Evolutionary conservation across 78 protist genomes (phyloP).

Genomic region (Dictyostelium intermedium): DNA sequence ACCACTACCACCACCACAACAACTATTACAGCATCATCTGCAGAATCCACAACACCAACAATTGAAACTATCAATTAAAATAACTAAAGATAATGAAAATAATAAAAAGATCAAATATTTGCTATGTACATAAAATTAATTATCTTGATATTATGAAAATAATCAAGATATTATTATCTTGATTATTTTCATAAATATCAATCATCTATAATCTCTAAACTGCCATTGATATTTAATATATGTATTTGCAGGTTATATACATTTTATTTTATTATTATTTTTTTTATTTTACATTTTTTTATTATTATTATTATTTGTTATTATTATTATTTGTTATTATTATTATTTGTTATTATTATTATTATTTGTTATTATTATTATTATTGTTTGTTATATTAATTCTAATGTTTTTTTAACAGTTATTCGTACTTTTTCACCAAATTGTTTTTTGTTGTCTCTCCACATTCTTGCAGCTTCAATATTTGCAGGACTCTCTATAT

Average conservation of each 20-base stretch:
- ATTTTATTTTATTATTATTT: too few relatives aligned
- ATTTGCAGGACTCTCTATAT: constrained; percentile 95
- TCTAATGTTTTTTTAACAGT: constrained; percentile 77
- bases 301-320: too few relatives aligned
- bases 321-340: not conserved
- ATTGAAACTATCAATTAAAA: not conserved
- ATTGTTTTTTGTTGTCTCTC: constrained; percentile 79
- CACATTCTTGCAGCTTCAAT: constrained; percentile 94
- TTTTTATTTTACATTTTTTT: too few relatives aligned
- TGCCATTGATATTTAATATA: too few relatives aligned
- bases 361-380: not conserved
- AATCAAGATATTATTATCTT: too few relatives aligned
- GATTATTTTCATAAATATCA: too few relatives aligned
- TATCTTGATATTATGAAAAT: too few relatives aligned
- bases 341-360: not conserved
- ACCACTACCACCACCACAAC: not conserved
- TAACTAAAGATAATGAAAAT: too few relatives aligned
- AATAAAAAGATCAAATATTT: not conserved
- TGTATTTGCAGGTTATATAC: not conserved
- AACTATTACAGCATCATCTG: not conserved
- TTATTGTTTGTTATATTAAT: not conserved
- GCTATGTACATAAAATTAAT: not conserved
- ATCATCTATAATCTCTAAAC: too few relatives aligned
- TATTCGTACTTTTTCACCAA: constrained; percentile 54
- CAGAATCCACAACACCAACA: not conserved